Conservation (phyloP, 805 yeast species). For the Ogataea haglerorum region DNA sequence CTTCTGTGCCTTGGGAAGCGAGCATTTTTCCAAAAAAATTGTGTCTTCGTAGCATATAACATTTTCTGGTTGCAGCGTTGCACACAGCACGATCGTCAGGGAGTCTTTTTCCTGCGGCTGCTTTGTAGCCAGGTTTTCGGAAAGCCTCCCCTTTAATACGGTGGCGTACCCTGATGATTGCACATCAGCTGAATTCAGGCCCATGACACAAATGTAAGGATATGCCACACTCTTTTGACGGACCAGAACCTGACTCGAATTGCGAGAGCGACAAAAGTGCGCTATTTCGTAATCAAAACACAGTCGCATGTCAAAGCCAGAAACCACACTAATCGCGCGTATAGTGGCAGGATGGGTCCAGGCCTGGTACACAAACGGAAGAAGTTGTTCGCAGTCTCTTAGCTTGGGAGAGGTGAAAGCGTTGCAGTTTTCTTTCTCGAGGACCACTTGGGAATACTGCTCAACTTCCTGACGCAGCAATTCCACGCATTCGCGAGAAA, state of each 20-base stretch:
- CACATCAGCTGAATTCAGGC: conserved; percentile 1
- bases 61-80: conserved; percentile 28
- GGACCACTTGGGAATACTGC: conserved; percentile 9
- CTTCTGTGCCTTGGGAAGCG: conserved; percentile 15
- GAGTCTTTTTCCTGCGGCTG: conserved; percentile 2
- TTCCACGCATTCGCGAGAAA: conserved; percentile 41
- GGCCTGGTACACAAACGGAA: conserved; percentile 51
- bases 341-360: conserved; percentile 51
- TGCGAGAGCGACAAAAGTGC: conserved; percentile 30
- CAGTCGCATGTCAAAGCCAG: conserved; percentile 48
- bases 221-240: conserved; percentile 27
- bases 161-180: conserved; percentile 38
- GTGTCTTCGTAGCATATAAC: conserved; percentile 25
- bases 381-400: conserved; percentile 20
- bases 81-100: conserved; percentile 22
- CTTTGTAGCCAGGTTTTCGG: conserved; percentile 40
- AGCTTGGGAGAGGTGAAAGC: conserved; percentile 30
- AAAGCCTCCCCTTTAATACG: conserved; percentile 39
- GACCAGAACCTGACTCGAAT: conserved; percentile 8
- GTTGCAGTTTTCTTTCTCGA: neutral
- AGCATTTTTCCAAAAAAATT: conserved; percentile 15
- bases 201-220: conserved; percentile 28
- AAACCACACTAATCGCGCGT: conserved; percentile 45
- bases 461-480: conserved; percentile 39
- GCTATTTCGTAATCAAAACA: conserved; percentile 53